Conservation (phyloP, 2,329 filamentous ascomycete genomes). For the Colletotrichum cuscutae region DNA sequence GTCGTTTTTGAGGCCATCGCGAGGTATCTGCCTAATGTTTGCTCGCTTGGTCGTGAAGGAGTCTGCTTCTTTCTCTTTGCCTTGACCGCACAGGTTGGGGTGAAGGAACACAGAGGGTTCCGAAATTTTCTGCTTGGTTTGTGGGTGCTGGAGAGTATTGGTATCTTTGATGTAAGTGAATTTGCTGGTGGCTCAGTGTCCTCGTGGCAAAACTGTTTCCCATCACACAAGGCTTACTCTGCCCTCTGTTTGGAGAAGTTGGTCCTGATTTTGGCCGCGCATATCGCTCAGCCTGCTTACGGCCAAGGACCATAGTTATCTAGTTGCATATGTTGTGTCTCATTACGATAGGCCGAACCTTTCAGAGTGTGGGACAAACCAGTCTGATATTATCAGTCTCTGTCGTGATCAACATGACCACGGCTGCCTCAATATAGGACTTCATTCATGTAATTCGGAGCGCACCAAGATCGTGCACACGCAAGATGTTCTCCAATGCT, state of each 20-base stretch:
- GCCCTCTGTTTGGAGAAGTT: background rate
- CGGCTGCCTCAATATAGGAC: background rate
- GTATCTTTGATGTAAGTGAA: background rate
- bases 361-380: background rate
- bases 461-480: background rate
- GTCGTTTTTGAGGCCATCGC: background rate
- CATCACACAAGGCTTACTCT: background rate
- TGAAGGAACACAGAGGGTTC: background rate
- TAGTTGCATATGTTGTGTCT: slow-evolving; percentile 22
- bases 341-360: background rate
- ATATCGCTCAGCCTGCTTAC: background rate
- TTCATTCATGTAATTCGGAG: background rate
- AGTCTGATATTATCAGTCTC: background rate
- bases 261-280: background rate
- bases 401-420: background rate
- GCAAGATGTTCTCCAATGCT: background rate
- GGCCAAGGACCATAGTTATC: slow-evolving; percentile 1
- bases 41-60: background rate
- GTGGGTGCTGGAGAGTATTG: background rate
- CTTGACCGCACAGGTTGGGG: no score
- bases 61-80: background rate
- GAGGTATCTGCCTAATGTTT: background rate
- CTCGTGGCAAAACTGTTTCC: background rate
- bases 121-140: background rate
- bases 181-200: background rate